Percentiles rank a stretch among this genome's conserved stretches.
Conservation (phyloP, 176 grass and related monocot genomes). For the Ampelocalamus luodianensis region DNA sequence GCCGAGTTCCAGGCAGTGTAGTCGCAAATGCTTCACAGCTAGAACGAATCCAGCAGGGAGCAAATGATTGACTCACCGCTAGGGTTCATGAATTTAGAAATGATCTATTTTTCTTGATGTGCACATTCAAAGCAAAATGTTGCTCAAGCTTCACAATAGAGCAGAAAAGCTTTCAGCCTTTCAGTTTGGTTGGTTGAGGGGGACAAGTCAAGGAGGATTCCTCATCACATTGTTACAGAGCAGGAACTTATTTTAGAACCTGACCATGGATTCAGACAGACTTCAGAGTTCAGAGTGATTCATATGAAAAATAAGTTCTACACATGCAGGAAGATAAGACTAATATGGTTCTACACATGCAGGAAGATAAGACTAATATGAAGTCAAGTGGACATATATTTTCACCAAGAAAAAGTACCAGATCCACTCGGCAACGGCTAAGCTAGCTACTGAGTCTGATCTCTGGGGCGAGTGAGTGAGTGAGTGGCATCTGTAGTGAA, state of each 20-base stretch:
- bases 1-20: slow-evolving; percentile 1
- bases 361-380: slow-evolving; percentile 37
- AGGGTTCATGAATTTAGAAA: slow-evolving; percentile 22
- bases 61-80: slow-evolving; percentile 30
- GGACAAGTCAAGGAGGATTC: slow-evolving; percentile 28
- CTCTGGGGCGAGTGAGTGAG: background rate
- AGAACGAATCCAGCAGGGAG: slow-evolving; percentile 38
- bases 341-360: background rate
- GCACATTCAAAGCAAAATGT: background rate
- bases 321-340: slow-evolving; percentile 38
- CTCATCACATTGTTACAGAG: background rate
- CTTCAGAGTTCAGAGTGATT: background rate
- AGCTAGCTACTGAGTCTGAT: background rate
- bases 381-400: background rate
- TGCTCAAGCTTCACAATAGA: background rate
- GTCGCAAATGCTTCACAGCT: slow-evolving; percentile 49
- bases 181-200: background rate
- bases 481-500: slow-evolving; percentile 29
- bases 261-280: slow-evolving; percentile 1
- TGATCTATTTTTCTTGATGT: background rate
- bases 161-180: background rate
- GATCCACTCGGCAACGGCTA: slow-evolving; percentile 32
- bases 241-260: background rate
- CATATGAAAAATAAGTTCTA: background rate
- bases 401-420: background rate